A percentile compares a stretch with the other conserved stretches of the same genome.
phyloP scores from a whole-genome alignment of 2,329 filamentous ascomycete species.

The Apiospora pterosperma region DNA sequence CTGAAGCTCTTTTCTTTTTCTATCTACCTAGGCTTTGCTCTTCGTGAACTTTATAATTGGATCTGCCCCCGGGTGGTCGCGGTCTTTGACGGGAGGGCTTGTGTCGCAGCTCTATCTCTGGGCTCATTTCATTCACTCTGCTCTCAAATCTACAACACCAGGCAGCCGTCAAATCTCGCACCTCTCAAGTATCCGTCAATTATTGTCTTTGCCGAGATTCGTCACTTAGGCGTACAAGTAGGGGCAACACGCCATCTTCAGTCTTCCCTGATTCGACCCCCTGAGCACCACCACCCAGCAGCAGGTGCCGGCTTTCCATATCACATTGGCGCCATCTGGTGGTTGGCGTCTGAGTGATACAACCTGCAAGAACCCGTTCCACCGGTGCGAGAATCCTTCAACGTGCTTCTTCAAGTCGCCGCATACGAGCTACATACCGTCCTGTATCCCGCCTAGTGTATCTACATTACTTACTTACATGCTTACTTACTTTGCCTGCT shows the following conservation, averaged over 20 bases:
- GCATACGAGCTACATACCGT: background rate
- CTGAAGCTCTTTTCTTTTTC: background rate
- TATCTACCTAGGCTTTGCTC: background rate
- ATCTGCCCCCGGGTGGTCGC: background rate
- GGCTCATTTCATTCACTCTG: background rate
- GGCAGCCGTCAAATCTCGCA: background rate
- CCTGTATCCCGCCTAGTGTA: background rate
- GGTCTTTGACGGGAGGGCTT: background rate
- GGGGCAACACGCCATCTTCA: background rate
- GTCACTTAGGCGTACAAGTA: background rate
- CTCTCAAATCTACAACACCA: background rate
- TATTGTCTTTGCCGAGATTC: background rate
- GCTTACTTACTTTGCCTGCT: background rate
- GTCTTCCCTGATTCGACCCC: background rate
- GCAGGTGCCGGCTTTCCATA: background rate
- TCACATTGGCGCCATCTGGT: conserved; percentile 2
- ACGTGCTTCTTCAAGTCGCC: background rate
- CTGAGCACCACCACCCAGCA: background rate
- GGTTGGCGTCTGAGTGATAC: conserved; percentile 2
- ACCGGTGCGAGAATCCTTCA: background rate
- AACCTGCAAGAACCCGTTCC: background rate
- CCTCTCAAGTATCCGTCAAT: background rate
- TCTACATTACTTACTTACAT: background rate
- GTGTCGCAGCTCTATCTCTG: background rate
- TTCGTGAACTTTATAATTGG: conserved; percentile 3